Conservation (phyloP, 495 filamentous ascomycete species). For the Neurospora tetraspora region DNA sequence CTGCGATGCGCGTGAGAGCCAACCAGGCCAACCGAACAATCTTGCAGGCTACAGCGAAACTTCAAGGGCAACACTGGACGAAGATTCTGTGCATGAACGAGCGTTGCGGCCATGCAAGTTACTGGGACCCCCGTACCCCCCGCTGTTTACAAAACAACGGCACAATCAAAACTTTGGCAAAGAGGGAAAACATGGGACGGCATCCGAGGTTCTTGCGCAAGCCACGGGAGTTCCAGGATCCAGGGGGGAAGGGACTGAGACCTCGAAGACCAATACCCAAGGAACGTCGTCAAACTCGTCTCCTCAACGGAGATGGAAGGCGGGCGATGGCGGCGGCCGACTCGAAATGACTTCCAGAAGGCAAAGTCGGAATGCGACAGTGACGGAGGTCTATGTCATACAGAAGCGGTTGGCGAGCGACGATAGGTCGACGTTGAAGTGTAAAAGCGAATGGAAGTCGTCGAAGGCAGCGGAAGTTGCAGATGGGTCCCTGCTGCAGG, state of each 20-base stretch:
- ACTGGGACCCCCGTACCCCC: background rate
- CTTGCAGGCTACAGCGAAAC: background rate
- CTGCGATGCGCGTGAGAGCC: background rate
- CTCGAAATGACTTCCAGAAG: background rate
- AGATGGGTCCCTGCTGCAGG: constrained; percentile 18
- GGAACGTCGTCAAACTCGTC: background rate
- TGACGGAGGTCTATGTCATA: constrained; percentile 15
- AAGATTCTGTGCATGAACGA: constrained; percentile 26
- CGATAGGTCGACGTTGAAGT: background rate
- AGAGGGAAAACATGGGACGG: background rate
- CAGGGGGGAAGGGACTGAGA: background rate
- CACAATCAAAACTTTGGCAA: background rate
- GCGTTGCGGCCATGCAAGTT: constrained; percentile 4
- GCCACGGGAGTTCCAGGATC: background rate
- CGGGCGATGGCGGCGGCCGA: background rate
- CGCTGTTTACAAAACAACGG: background rate
- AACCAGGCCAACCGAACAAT: background rate
- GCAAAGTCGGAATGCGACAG: background rate
- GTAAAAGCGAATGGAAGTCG: constrained; percentile 26
- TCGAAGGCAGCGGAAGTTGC: constrained; percentile 13
- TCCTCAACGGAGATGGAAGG: background rate
- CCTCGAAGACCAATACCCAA: background rate
- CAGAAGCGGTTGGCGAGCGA: constrained; percentile 7
- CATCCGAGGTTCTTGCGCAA: background rate
- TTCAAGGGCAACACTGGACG: constrained; percentile 8